These are phyloP conservation scores for Peniophora sp. DNA, from an alignment of 1,284 basidiomycete genomes.

Conservation along the genomic window DNA sequence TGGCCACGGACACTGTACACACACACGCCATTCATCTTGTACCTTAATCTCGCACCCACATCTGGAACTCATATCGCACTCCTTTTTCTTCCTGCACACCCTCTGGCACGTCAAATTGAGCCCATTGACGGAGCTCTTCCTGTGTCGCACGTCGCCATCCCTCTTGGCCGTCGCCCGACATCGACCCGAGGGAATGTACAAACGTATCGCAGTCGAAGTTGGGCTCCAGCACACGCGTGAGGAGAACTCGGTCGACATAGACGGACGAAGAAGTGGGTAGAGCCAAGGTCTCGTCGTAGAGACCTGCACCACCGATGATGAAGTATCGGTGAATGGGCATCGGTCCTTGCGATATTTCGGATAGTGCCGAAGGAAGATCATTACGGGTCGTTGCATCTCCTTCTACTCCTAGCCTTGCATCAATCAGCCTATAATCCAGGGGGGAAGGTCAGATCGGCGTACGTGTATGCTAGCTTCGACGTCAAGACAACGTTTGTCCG, in stretches of 20 bases:
- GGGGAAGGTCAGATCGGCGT: conserved; percentile 34
- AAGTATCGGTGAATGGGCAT: conserved; percentile 48
- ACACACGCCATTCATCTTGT: neutral
- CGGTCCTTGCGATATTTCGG: conserved; percentile 6
- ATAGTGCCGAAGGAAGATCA: neutral
- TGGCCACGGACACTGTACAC: too few species aligned
- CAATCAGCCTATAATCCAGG: neutral
- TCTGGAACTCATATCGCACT: conserved; percentile 82
- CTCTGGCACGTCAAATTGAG: conserved; percentile 69
- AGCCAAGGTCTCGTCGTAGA: conserved; percentile 69
- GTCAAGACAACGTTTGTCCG: conserved; percentile 83
- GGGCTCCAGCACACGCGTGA: conserved; percentile 79
- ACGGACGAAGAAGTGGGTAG: conserved; percentile 23
- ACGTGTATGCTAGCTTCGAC: conserved; percentile 53
- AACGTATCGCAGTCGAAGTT: conserved; percentile 83
- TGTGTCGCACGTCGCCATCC: conserved; percentile 57
- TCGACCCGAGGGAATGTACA: conserved; percentile 63
- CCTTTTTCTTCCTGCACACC: conserved; percentile 78
- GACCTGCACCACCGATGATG: conserved; percentile 84
- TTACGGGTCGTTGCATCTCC: too few species aligned
- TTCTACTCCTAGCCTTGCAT: too few species aligned
- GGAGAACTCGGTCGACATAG: conserved; percentile 71
- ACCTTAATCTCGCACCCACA: conserved; percentile 60
- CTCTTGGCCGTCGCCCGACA: conserved; percentile 12
- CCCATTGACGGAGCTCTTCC: conserved; percentile 63